These are phyloP conservation scores for Ustilago bromivora DNA, from an alignment of 1,284 basidiomycete genomes.

Conservation along the genomic window DNA sequence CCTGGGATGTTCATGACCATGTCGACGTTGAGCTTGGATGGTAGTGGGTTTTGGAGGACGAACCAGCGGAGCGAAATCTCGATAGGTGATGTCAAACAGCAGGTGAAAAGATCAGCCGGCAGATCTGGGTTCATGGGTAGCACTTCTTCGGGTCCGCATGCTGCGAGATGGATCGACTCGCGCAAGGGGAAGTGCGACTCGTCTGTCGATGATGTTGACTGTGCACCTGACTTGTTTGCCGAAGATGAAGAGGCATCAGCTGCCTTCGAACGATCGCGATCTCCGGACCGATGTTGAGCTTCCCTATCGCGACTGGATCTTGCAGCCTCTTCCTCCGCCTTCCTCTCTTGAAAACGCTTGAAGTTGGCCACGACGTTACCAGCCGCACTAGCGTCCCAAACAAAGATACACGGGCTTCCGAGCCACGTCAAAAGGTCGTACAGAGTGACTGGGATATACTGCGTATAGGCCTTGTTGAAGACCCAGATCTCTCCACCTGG, in stretches of 20 bases:
- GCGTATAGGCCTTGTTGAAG: constrained; percentile 96
- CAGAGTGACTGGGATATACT: constrained; percentile 96
- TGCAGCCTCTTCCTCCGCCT: constrained; percentile 79
- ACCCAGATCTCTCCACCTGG: constrained; percentile 98
- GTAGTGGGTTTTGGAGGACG: constrained; percentile 85
- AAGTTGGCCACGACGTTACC: constrained; percentile 94
- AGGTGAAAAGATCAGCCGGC: constrained; percentile 96
- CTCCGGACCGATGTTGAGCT: constrained; percentile 20
- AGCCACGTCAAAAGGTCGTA: constrained; percentile 90
- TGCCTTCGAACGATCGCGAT: constrained; percentile 28
- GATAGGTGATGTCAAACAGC: constrained; percentile 96
- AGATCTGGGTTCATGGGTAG: constrained; percentile 95
- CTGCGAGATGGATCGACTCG: constrained; percentile 94
- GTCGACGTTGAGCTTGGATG: constrained; percentile 76
- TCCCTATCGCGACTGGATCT: constrained; percentile 70
- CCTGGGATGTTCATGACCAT: constrained; percentile 96
- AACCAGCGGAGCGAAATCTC: constrained; percentile 96
- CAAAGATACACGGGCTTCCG: constrained; percentile 90
- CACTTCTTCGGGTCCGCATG: constrained; percentile 90
- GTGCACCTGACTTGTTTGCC: constrained; percentile 23
- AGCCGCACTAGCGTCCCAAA: constrained; percentile 98
- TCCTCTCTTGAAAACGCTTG: constrained; percentile 84
- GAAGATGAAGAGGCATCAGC: constrained; percentile 21
- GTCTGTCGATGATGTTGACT: constrained; percentile 24
- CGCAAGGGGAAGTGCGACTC: constrained; percentile 76